These are phyloP conservation scores for Volvox carteri DNA, from an alignment of 163 green algal genomes.

Conservation along the genomic window DNA sequence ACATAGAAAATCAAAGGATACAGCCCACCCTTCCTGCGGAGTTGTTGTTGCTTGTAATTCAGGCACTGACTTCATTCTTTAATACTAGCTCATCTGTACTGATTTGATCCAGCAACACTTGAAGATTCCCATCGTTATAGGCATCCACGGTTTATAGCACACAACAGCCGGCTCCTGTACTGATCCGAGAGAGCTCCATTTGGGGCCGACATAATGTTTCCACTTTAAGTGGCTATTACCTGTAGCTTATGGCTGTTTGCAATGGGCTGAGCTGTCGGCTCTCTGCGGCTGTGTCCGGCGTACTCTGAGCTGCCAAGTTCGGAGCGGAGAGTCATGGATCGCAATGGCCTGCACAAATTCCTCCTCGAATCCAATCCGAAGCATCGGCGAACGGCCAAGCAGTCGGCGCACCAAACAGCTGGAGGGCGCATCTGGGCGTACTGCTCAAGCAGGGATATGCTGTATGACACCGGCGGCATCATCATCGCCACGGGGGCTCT, in stretches of 20 bases:
- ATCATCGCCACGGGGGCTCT: slow-evolving; percentile 85
- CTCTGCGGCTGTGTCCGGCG: neutral
- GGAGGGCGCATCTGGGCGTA: slow-evolving; percentile 6
- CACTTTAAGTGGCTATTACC: neutral
- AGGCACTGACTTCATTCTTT: no score
- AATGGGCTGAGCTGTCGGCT: slow-evolving; percentile 5
- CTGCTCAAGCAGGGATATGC: slow-evolving; percentile 4
- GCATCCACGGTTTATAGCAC: no score
- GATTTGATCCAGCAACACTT: no score
- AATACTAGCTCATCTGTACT: no score
- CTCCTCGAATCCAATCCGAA: neutral
- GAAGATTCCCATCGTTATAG: no score
- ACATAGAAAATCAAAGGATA: no score
- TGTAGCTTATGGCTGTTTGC: neutral
- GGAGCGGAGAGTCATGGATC: neutral
- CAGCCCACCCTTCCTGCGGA: no score
- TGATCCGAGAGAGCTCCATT: neutral
- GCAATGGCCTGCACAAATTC: neutral
- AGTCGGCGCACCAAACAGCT: neutral
- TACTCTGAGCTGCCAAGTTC: neutral
- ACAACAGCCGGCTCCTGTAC: neutral
- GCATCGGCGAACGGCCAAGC: neutral
- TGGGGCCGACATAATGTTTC: neutral
- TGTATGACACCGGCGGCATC: slow-evolving; percentile 58
- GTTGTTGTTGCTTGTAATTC: no score